phyloP scores from a whole-genome alignment of 257 asterid genomes.

The Lithospermum erythrorhizon region DNA sequence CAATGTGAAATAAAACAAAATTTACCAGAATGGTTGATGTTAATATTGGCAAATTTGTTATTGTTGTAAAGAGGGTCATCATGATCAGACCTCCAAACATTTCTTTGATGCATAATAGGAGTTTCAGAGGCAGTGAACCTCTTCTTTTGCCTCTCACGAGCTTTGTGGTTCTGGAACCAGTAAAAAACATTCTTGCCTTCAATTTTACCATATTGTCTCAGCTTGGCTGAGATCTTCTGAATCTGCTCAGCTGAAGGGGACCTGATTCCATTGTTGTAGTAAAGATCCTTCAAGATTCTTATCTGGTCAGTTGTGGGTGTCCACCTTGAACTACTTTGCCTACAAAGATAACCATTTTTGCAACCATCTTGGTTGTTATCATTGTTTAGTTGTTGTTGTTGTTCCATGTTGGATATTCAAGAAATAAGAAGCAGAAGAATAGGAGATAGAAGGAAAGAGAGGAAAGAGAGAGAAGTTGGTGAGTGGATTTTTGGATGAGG shows the following conservation, averaged over 20 bases:
- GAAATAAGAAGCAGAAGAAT: slow-evolving; percentile 9
- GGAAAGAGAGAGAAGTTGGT: slow-evolving; percentile 5
- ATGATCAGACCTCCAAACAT: slow-evolving; percentile 15
- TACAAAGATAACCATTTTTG: slow-evolving; percentile 31
- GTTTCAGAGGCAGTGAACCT: slow-evolving; percentile 40
- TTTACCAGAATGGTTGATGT: slow-evolving; percentile 8
- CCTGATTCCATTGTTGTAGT: slow-evolving; percentile 91
- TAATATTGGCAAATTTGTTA: slow-evolving; percentile 27
- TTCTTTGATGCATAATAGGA: slow-evolving; percentile 17
- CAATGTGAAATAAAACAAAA: background rate
- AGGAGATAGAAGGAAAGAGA: background rate
- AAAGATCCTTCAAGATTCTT: slow-evolving; percentile 81
- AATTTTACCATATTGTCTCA: slow-evolving; percentile 90
- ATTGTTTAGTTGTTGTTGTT: slow-evolving; percentile 3
- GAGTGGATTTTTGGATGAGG: slow-evolving; percentile 5
- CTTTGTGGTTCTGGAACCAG: slow-evolving; percentile 98
- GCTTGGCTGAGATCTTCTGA: slow-evolving; percentile 81
- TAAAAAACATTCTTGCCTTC: slow-evolving; percentile 95
- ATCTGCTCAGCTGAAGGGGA: slow-evolving; percentile 94
- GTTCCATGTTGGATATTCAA: slow-evolving; percentile 26
- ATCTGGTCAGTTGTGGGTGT: slow-evolving; percentile 92
- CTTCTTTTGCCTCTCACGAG: slow-evolving; percentile 94
- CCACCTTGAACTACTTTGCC: slow-evolving; percentile 93
- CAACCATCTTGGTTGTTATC: slow-evolving; percentile 20
- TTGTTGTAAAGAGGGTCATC: slow-evolving; percentile 22